Evolutionary conservation across 371 early-diverging fungal species (phyloP).

Genomic region (Quaeritorhiza haematococci): DNA sequence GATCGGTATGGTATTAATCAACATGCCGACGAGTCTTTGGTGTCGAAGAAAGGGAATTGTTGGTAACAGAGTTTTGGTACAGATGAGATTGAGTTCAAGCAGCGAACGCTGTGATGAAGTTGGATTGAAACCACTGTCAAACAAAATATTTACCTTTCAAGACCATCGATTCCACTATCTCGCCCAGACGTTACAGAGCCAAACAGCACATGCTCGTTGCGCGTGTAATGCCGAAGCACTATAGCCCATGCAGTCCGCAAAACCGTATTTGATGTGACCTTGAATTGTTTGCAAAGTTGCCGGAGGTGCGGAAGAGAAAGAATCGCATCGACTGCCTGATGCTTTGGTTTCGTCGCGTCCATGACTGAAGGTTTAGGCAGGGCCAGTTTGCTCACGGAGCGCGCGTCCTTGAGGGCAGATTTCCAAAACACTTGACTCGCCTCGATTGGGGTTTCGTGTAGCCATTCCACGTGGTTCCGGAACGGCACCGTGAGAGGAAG

Average conservation of each 20-base stretch:
- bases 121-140: no score
- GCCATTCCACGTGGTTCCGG: slow-evolving; percentile 1
- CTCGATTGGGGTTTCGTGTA: neutral
- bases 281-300: no score
- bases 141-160: no score
- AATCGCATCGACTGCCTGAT: no score
- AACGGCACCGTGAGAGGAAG: slow-evolving; percentile 1
- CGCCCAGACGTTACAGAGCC: slow-evolving; percentile 23
- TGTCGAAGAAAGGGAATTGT: neutral
- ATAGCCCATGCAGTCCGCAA: slow-evolving; percentile 26
- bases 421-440: slow-evolving; percentile 1
- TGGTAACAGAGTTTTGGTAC: no score
- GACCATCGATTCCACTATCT: slow-evolving; percentile 6
- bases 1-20: slow-evolving; percentile 4
- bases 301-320: no score
- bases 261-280: no score
- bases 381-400: no score
- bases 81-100: no score
- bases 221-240: slow-evolving; percentile 5
- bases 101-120: no score
- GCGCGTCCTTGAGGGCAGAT: neutral
- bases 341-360: no score
- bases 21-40: neutral
- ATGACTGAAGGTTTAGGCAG: no score
- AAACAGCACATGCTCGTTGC: slow-evolving; percentile 17